Conservation (phyloP, 2,329 filamentous ascomycete species). For the Shiraia bambusicola region DNA sequence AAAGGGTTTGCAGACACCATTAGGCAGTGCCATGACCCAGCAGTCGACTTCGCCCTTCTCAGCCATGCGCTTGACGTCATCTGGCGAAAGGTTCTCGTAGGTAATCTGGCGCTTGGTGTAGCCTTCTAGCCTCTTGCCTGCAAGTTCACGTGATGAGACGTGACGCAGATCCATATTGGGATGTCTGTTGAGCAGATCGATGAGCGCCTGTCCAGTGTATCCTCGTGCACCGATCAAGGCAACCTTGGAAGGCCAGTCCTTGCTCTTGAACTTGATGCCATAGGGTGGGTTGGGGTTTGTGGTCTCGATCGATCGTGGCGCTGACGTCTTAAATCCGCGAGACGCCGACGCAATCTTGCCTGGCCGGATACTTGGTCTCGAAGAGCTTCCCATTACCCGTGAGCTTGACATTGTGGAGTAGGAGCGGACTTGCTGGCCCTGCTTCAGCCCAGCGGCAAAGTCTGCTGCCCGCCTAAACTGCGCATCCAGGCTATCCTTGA, state of each 20-base stretch:
- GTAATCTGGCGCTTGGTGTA: slow-evolving; percentile 90
- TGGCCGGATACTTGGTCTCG: slow-evolving; percentile 28
- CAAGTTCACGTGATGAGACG: slow-evolving; percentile 90
- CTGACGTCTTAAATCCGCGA: slow-evolving; percentile 60
- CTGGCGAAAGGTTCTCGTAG: slow-evolving; percentile 85
- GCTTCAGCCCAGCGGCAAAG: slow-evolving; percentile 63
- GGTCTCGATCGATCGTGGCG: slow-evolving; percentile 43
- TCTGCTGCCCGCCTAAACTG: slow-evolving; percentile 76
- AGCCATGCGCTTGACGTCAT: slow-evolving; percentile 84
- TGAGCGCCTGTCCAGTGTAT: slow-evolving; percentile 89
- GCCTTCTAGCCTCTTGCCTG: slow-evolving; percentile 80
- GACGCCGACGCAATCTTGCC: slow-evolving; percentile 40
- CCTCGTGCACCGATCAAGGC: slow-evolving; percentile 89
- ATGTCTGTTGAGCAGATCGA: slow-evolving; percentile 83
- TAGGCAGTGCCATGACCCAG: slow-evolving; percentile 97
- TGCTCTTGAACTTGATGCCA: slow-evolving; percentile 84
- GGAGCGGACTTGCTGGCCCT: slow-evolving; percentile 63
- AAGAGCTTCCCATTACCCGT: slow-evolving; percentile 26
- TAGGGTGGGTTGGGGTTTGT: slow-evolving; percentile 90
- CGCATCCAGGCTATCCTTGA: slow-evolving; percentile 86
- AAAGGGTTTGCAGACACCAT: slow-evolving; percentile 90
- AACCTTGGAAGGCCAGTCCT: slow-evolving; percentile 74
- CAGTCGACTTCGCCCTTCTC: slow-evolving; percentile 84
- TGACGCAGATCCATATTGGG: slow-evolving; percentile 86
- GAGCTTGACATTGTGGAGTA: slow-evolving; percentile 59